These are phyloP conservation scores for Aspergillus piperis DNA, from an alignment of 2,329 filamentous ascomycete species.

Conservation along the genomic window DNA sequence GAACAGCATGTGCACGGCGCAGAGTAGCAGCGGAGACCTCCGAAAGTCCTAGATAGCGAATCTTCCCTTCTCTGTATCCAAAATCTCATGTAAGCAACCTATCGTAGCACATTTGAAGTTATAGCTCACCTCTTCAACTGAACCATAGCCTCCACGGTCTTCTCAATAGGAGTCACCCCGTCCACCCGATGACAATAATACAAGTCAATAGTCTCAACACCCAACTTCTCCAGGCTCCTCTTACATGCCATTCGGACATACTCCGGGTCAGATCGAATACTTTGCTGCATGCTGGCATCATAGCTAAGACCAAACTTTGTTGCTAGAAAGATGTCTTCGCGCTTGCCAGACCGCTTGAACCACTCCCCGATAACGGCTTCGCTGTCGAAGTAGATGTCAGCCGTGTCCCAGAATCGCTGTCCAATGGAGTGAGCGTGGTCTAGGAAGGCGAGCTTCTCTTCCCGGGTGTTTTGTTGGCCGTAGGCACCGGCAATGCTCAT, in stretches of 20 bases:
- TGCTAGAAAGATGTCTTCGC: conserved; percentile 45
- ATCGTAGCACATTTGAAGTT: too few species aligned
- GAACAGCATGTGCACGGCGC: conserved; percentile 51
- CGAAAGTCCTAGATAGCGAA: conserved; percentile 52
- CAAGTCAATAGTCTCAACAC: conserved; percentile 43
- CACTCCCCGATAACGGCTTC: conserved; percentile 40
- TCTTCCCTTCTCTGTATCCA: conserved; percentile 46
- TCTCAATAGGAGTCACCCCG: conserved; percentile 46
- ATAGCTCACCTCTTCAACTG: conserved; percentile 42
- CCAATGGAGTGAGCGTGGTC: conserved; percentile 35
- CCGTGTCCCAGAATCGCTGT: conserved; percentile 36
- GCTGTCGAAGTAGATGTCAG: conserved; percentile 35
- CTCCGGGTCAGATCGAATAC: conserved; percentile 39
- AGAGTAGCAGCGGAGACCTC: conserved; percentile 49
- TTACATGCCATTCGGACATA: conserved; percentile 40
- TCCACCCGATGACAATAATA: conserved; percentile 51
- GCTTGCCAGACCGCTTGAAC: conserved; percentile 42
- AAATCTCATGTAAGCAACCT: too few species aligned
- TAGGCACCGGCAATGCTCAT: conserved; percentile 29
- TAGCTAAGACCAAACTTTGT: conserved; percentile 40
- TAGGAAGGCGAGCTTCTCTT: conserved; percentile 25
- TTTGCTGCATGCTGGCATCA: conserved; percentile 17
- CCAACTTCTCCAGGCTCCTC: conserved; percentile 38
- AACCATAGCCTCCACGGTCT: conserved; percentile 47
- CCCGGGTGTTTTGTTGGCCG: conserved; percentile 17